Base-by-base conservation (phyloP, 306 rosid species). In the Heteromeles arbutifolia region DNA sequence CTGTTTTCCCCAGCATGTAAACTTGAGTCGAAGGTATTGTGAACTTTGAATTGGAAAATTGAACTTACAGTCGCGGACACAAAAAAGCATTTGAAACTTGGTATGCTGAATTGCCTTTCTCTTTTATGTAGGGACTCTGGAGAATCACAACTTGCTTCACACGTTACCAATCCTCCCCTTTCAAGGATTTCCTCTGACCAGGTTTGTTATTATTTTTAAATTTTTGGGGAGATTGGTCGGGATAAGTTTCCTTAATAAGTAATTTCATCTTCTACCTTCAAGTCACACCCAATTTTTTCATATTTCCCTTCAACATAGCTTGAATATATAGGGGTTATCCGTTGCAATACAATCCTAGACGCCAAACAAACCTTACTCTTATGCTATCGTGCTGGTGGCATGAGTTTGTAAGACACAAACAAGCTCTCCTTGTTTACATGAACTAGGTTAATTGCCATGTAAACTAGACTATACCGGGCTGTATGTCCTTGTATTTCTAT, bases 111-210 rank as follows among this genome's bases (percentile, higher is more conserved):
- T 66, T 69, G 32, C 65, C 37, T 69, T 66, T 68, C 65, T 24
- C 68, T 39, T 59, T 50, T 66, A 50, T 67, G 59, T 25, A 89
- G 96, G 91, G 77, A 78, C 65, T 69, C 8, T 37, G 67, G 57
- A 59, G 87, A 81, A 72, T 50, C 76, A 62, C 70, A 74, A 78
- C 81, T 70, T 77, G 57, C 39, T 71, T 76, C 84, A 15, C 44
- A 56, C 25, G 63, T 61, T 58, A 45, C 26, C 54, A 54, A 81
- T 73, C 76, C 83, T 77, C 87, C 88, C 29, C 69, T 81, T 72
- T 63, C 81, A 70, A 83, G 29, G 54, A 87, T 90, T 73, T 86
- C 98, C 65, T 86, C 97, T 6, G 84, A 90, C 69, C 81, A 87
- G 97, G 98, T 93, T 78, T 74, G 88, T 84, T 65, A 3, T 76